Base-by-base conservation (phyloP, 345 rosid genomes). In the Abelmoschus esculentus region DNA sequence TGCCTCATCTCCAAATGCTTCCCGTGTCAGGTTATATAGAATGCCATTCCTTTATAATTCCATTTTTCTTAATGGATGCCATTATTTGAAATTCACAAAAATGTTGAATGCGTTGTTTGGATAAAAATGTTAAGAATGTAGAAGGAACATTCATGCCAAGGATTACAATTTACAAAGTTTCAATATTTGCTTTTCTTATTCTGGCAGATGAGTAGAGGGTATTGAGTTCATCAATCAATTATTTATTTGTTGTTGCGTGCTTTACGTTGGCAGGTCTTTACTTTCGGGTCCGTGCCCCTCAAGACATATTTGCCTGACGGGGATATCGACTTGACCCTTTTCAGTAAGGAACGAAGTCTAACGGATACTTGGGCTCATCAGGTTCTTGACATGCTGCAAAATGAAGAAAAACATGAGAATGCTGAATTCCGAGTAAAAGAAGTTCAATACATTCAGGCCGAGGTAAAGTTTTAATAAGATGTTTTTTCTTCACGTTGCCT, bases 291-390 rank as follows among this genome's bases (percentile, higher is more conserved):
- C 62, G 99, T 96, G 6, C 99, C 99, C 6, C 86, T 96, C n/a
- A 96, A 96, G 82, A 96, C 99, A 49, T 96, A 96, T 79, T 80
- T 96, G 74, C 99, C 99, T 11, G 99, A 96, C 79, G 99, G 99
- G 64, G 99, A 96, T 80, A 92, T 96, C 17, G 99, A 96, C 80
- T 82, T 96, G 76, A 87, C 97, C 0, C 89, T 95, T 64, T 96
- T 96, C 72, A 86, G 95, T 71, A 63, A 73, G 17, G 84, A 81
- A 75, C 93, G 78, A 52, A 84, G 44, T 63, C 58, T 85, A 66
- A 96, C 92, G 83, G 99, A 92, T n/a, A 66, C 86, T 29, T 96
- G 99, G 99, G 98, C 97, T 74, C 87, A 89, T 80, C 84, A 86
- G 83, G 99, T 96, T 74, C 89, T 92, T 2, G 99, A 96, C 79